Conservation (phyloP, 2,329 filamentous ascomycete genomes). For the Akanthomyces muscarius region DNA sequence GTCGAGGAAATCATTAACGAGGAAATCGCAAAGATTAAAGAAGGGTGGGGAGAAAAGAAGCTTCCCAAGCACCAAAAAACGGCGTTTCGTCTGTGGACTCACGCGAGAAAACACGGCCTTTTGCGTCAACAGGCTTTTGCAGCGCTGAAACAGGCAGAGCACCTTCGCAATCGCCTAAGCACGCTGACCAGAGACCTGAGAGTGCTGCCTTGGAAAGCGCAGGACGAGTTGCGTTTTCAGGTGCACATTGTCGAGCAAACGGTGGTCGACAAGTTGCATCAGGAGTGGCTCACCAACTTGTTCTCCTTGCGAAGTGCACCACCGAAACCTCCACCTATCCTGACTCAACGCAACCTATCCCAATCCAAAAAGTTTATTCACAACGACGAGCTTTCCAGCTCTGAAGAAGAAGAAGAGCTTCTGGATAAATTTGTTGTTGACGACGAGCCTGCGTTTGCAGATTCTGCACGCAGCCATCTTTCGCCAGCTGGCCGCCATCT, state of each 20-base stretch:
- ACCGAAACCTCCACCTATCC: constrained; percentile 20
- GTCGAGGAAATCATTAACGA: constrained; percentile 51
- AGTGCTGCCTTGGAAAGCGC: constrained; percentile 48
- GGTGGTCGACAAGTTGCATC: constrained; percentile 56
- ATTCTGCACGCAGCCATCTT: neutral
- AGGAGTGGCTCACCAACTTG: constrained; percentile 46
- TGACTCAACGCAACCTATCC: constrained; percentile 27
- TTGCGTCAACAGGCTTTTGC: constrained; percentile 25
- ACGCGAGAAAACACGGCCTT: constrained; percentile 43
- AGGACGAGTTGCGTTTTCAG: constrained; percentile 49
- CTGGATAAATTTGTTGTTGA: constrained; percentile 46
- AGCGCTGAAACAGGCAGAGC: constrained; percentile 39
- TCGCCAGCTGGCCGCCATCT: neutral
- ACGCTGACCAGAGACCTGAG: constrained; percentile 52
- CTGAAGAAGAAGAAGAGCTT: constrained; percentile 38
- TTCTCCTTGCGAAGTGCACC: constrained; percentile 35
- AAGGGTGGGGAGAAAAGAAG: constrained; percentile 56
- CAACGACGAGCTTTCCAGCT: constrained; percentile 45
- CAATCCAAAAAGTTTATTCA: neutral
- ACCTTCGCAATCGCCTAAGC: constrained; percentile 49
- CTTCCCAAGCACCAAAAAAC: constrained; percentile 51
- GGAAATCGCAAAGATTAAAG: constrained; percentile 46
- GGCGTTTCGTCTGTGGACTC: constrained; percentile 59
- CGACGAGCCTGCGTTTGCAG: constrained; percentile 19
- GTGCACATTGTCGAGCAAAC: constrained; percentile 60